Evolutionary conservation across 2,329 filamentous ascomycete genomes (phyloP).

Genomic region (Colletotrichum australisinense): DNA sequence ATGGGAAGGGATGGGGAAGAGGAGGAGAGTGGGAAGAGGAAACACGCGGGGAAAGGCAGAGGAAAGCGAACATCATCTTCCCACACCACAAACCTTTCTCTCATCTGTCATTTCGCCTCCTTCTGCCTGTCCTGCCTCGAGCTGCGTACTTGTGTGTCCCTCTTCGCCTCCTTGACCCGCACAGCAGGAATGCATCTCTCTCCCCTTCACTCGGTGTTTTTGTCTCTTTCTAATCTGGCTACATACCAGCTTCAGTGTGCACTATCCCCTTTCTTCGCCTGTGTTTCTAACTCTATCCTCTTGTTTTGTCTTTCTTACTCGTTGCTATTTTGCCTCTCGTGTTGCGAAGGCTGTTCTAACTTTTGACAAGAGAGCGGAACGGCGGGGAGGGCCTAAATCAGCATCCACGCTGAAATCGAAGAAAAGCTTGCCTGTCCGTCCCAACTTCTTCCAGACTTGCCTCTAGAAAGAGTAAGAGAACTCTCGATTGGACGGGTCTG

Average conservation of each 20-base stretch:
- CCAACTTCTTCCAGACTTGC: background rate
- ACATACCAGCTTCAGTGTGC: constrained; percentile 8
- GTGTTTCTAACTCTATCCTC: constrained; percentile 10
- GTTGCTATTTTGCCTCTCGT: background rate
- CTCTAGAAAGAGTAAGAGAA: background rate
- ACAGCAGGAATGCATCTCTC: constrained; percentile 27
- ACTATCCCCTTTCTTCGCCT: constrained; percentile 8
- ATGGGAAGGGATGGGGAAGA: background rate
- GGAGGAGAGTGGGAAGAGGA: background rate
- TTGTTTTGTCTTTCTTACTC: background rate
- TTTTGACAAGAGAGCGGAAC: too few species aligned
- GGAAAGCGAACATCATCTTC: background rate
- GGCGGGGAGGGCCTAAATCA: too few species aligned
- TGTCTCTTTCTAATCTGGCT: constrained; percentile 31
- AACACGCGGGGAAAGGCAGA: background rate
- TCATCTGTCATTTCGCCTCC: background rate
- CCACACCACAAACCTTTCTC: background rate
- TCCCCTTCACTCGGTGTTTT: constrained; percentile 14
- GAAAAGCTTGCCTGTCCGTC: too few species aligned
- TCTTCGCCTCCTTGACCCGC: constrained; percentile 23
- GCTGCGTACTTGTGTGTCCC: background rate
- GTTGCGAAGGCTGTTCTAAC: background rate
- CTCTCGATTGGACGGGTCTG: background rate
- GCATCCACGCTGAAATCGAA: background rate
- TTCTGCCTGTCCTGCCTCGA: background rate